Base-by-base conservation (phyloP, 306 rosid genomes). In the Vicia sativa region DNA sequence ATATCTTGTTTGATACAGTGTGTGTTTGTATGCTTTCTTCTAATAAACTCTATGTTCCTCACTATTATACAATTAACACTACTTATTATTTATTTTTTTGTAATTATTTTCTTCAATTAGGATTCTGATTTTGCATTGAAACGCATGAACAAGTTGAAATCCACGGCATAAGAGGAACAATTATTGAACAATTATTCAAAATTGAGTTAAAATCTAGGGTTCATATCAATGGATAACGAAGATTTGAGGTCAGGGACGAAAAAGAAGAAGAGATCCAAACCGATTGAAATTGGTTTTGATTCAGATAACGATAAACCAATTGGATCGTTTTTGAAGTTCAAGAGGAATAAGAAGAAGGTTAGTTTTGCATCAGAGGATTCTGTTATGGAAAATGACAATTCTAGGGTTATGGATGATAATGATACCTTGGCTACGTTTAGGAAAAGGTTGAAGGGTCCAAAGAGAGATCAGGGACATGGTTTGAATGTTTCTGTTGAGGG, bases 371-470 rank as follows among this genome's bases (percentile, higher is more conserved):
- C 68, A 14, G 89, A 77, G 50, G 79, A 34, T 7, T 34, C 38
- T 34, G 28, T 62, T 42, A 63, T 44, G 76, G 77, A 28, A 34
- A 72, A 72, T 9, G 90, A 60, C 58, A 89, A 85, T 73, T 79
- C 83, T 19, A 89, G 86, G 74, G 91, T 86, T 48, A 80, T 95
- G 95, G 92, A 85, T 68, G 97, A 90, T 84, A 91, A 91, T 69
- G 97, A 91, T 81, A 91, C 99, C 14, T 75, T 95, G 80, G 99
- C 99, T 21, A 88, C 86, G 74, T 87, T 95, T 62, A 81, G 92
- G 87, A 95, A 91, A 83, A 88, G 90, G 73, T 84, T 95, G 87
- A 95, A 81, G 83, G 93, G 87, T 79, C 95, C 91, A n/a, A 90
- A 86, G 77, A 87, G 81, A 77, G 88, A 86, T 71, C 68, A n/a